Percentiles rank a stretch among this genome's conserved stretches.
phyloP scores from a whole-genome alignment of 2,329 filamentous ascomycete genomes.

The Mycosphaerella sp. region DNA sequence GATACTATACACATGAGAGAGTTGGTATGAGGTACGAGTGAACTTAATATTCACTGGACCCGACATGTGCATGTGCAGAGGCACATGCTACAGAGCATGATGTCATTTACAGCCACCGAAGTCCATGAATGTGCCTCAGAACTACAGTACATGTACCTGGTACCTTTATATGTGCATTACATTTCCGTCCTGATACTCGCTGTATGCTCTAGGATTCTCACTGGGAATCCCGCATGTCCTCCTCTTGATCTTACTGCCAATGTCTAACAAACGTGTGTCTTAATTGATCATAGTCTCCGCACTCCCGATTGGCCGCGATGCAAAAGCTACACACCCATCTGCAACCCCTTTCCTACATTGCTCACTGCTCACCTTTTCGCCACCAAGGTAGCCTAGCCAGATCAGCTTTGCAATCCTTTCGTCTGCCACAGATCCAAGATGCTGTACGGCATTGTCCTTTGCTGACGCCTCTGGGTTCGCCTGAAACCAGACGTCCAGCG shows the following conservation, averaged over 20 bases:
- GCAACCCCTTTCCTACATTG: slow-evolving; percentile 73
- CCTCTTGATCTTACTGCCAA: background rate
- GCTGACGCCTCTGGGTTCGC: slow-evolving; percentile 38
- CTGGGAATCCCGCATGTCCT: background rate
- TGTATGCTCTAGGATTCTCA: no score
- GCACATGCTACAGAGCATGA: no score
- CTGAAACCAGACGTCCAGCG: slow-evolving; percentile 62
- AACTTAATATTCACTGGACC: no score
- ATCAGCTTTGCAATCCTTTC: slow-evolving; percentile 73
- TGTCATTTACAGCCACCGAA: no score
- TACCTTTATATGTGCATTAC: no score
- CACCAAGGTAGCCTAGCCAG: slow-evolving; percentile 86
- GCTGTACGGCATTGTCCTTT: slow-evolving; percentile 39
- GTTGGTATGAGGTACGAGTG: no score
- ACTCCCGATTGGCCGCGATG: slow-evolving; percentile 79
- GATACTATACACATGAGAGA: no score
- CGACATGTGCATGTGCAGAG: no score
- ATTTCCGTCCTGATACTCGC: no score
- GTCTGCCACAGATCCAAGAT: slow-evolving; percentile 66
- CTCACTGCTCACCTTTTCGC: slow-evolving; percentile 81
- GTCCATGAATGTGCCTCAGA: no score
- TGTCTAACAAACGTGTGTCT: background rate
- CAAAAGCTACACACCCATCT: slow-evolving; percentile 79
- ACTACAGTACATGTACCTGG: no score
- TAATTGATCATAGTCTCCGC: slow-evolving; percentile 65